A percentile compares a stretch with the other conserved stretches of the same genome.
These are phyloP conservation scores for Pyracantha coccinea DNA, from an alignment of 331 rosid species.

Conservation along the genomic window DNA sequence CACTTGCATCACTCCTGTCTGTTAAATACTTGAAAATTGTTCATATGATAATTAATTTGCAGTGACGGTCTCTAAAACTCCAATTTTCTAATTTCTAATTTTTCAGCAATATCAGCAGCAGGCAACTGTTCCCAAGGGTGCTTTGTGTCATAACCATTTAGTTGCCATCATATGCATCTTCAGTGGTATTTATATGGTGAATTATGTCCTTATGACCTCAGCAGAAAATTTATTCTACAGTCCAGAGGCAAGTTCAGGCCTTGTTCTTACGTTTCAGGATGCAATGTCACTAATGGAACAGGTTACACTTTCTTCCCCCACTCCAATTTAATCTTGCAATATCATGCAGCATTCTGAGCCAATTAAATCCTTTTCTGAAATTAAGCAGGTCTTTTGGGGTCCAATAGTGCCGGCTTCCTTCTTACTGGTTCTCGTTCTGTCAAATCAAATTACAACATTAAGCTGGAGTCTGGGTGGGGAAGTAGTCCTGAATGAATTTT, in stretches of 20 bases:
- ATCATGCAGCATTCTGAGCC: conserved; percentile 1
- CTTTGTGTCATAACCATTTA: conserved; percentile 67
- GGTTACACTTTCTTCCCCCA: conserved; percentile 30
- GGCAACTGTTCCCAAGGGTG: conserved; percentile 43
- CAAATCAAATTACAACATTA: conserved; percentile 66
- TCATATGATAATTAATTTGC: neutral
- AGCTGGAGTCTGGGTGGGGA: conserved; percentile 83
- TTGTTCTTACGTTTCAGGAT: conserved; percentile 69
- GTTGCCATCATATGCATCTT: conserved; percentile 59
- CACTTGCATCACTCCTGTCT: neutral
- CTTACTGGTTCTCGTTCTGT: conserved; percentile 53
- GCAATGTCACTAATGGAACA: conserved; percentile 71
- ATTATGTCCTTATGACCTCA: conserved; percentile 53
- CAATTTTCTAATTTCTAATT: conserved; percentile 7
- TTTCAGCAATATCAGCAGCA: conserved; percentile 52
- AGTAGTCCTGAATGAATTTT: conserved; percentile 53
- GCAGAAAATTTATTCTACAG: conserved; percentile 63
- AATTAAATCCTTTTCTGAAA: conserved; percentile 7
- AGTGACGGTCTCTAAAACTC: conserved; percentile 16
- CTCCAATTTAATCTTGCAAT: neutral
- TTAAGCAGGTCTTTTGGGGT: conserved; percentile 58
- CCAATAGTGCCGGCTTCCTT: conserved; percentile 47
- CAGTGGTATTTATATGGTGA: conserved; percentile 70
- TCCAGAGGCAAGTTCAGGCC: conserved; percentile 23
- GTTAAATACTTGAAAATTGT: neutral